Conservation (phyloP, 345 rosid species). For the Gossypioides kirkii region DNA sequence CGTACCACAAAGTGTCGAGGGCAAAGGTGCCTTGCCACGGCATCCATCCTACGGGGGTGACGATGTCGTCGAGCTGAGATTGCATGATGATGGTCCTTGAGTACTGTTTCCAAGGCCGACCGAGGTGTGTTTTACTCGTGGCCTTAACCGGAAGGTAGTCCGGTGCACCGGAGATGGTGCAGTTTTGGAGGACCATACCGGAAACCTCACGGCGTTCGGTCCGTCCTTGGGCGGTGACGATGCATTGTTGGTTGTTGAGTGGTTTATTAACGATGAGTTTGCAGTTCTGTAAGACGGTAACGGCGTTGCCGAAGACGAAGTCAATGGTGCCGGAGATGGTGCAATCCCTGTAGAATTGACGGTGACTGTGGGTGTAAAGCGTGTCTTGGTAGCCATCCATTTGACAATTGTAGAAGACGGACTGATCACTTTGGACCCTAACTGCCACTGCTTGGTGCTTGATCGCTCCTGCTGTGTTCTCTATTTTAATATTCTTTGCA, state of each 20-base stretch:
- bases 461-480: conserved; percentile 58
- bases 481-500: conserved; percentile 63
- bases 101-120: conserved; percentile 63
- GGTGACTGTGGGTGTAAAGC: conserved; percentile 54
- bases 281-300: conserved; percentile 59
- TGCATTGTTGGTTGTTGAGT: conserved; percentile 35
- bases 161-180: conserved; percentile 43
- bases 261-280: conserved; percentile 52
- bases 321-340: conserved; percentile 64
- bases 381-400: conserved; percentile 75
- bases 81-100: conserved; percentile 61
- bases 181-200: conserved; percentile 56
- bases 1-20: conserved; percentile 49
- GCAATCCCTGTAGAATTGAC: conserved; percentile 76
- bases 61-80: conserved; percentile 42
- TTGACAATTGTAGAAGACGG: conserved; percentile 51
- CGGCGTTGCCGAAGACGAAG: conserved; percentile 59
- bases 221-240: conserved; percentile 69
- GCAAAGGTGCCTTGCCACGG: conserved; percentile 43
- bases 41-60: conserved; percentile 62
- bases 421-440: conserved; percentile 43
- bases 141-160: conserved; percentile 34
- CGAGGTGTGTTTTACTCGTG: conserved; percentile 47
- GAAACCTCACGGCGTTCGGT: conserved; percentile 31
- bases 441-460: conserved; percentile 75